phyloP scores from a whole-genome alignment of 2,329 filamentous ascomycete species.

The Fusarium dlaminii region DNA sequence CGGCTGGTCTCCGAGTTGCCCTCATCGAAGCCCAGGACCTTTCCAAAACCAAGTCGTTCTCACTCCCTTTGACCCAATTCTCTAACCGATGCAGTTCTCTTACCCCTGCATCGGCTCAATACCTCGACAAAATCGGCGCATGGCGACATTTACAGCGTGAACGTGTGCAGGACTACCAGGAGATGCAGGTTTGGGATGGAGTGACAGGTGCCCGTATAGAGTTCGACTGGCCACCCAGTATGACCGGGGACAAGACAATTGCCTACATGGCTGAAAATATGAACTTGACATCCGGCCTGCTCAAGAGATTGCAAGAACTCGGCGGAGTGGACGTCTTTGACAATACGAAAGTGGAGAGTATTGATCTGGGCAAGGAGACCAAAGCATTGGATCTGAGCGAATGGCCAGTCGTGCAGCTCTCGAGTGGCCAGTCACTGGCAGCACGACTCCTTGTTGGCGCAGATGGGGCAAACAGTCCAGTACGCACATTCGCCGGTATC shows the following conservation, averaged over 20 bases:
- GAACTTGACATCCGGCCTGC: constrained; percentile 83
- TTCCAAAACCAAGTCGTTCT: constrained; percentile 71
- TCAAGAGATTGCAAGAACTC: constrained; percentile 76
- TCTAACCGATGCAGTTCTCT: constrained; percentile 97
- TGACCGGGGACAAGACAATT: constrained; percentile 69
- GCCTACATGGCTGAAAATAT: constrained; percentile 97
- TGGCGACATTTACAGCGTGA: constrained; percentile 80
- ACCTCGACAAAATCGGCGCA: constrained; percentile 83
- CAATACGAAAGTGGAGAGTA: constrained; percentile 80
- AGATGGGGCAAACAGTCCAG: constrained; percentile 94
- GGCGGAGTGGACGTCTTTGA: constrained; percentile 77
- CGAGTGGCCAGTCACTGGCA: constrained; percentile 72
- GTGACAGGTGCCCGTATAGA: constrained; percentile 86
- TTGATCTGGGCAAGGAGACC: constrained; percentile 75
- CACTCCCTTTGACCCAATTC: constrained; percentile 73
- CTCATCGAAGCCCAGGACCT: constrained; percentile 92
- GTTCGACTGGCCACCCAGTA: constrained; percentile 75
- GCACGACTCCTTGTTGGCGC: constrained; percentile 90
- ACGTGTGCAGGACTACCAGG: constrained; percentile 86
- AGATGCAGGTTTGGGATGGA: constrained; percentile 99
- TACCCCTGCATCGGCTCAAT: constrained; percentile 86
- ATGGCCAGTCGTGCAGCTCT: constrained; percentile 86
- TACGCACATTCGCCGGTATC: constrained; percentile 89
- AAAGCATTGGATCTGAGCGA: constrained; percentile 79
- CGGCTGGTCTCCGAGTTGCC: constrained; percentile 81